phyloP scores from a whole-genome alignment of 75 land plant genomes.

The Cunninghamia lanceolata region DNA sequence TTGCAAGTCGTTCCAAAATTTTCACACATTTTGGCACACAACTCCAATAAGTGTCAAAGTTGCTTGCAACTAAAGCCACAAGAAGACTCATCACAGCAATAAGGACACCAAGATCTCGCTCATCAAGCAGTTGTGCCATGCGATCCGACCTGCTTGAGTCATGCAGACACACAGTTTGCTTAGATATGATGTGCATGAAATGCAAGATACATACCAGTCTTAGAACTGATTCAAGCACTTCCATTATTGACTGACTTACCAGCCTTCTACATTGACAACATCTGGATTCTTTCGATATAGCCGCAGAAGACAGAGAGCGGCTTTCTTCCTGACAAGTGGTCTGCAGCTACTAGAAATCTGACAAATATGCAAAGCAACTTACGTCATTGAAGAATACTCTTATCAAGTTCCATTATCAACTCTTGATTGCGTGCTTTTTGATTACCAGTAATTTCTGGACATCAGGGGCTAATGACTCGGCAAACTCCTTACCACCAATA shows the following conservation, averaged over 20 bases:
- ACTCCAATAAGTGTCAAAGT: conserved; percentile 93
- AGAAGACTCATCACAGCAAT: conserved; percentile 98
- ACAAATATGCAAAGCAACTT: not conserved
- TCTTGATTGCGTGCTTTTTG: not conserved
- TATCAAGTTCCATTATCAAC: not conserved
- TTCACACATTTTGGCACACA: conserved; percentile 98
- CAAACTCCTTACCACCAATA: conserved; percentile 98
- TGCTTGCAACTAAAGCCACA: conserved; percentile 93
- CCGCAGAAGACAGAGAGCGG: conserved; percentile 94
- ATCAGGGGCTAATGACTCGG: conserved; percentile 97
- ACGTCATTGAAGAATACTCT: not conserved
- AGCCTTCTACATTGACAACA: conserved; percentile 99
- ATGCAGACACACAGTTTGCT: not conserved
- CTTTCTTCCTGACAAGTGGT: conserved; percentile 96
- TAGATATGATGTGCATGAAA: not conserved
- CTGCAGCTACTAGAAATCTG: conserved; percentile 94
- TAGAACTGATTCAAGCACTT: not conserved
- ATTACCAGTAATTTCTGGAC: conserved; percentile 96
- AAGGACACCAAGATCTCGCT: conserved; percentile 95
- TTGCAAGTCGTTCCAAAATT: conserved; percentile 82
- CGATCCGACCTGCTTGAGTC: conserved; percentile 81
- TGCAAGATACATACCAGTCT: not conserved
- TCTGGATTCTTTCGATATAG: conserved; percentile 95
- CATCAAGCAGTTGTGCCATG: conserved; percentile 97
- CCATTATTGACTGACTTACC: conserved; percentile 48